Evolutionary conservation across 2,329 filamentous ascomycete genomes (phyloP), one percentile per base, ranked within the genome.

Genomic region (Chrysosporium keratinophilum): DNA sequence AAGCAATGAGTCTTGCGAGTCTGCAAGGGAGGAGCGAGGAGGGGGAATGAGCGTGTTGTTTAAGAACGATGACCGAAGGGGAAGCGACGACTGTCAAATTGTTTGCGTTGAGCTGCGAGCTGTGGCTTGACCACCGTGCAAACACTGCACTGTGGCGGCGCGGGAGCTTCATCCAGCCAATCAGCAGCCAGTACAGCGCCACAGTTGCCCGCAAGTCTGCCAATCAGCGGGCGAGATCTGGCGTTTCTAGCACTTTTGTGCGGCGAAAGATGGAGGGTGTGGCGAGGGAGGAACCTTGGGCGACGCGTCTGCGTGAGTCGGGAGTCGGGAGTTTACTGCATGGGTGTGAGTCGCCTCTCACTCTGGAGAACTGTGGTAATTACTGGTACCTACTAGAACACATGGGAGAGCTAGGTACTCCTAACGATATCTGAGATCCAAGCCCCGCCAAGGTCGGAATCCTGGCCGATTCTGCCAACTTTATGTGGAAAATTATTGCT

Each of bases 41-140:
- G 14, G 35, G 5, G 39, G 14, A 37, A 41, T 31, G 37, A 6
- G 11, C 10, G 28, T 47, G 31, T 15, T 33, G 23, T 28, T 28
- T 7, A 28, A 4, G 23, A 28, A 28, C n/a, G n/a, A n/a, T 28
- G 23, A 7, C 23, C 23, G 23, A 28, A 28, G 44, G 28, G n/a
- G 14, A 4, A 23, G 12, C 28, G 33, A 48, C 33, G 20, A 2
- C 3, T 28, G 1, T 39, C 14, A 50, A 50, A 43, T 35, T 50
- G 48, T 50, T 50, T 50, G 48, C 48, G 23, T 37, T 50, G 48
- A 50, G 48, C 48, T 50, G 48, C 31, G 31, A 37, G 15, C 9
- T n/a, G 35, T 49, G 46, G 46, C 46, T 49, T 49, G 41, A 44
- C n/a, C 41, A 15, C 19, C 19, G 17, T 12, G 35, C 10, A 37